Evolutionary conservation across 768 basidiomycete genomes (phyloP).

Genomic region (Panaeolus cyanescens): DNA sequence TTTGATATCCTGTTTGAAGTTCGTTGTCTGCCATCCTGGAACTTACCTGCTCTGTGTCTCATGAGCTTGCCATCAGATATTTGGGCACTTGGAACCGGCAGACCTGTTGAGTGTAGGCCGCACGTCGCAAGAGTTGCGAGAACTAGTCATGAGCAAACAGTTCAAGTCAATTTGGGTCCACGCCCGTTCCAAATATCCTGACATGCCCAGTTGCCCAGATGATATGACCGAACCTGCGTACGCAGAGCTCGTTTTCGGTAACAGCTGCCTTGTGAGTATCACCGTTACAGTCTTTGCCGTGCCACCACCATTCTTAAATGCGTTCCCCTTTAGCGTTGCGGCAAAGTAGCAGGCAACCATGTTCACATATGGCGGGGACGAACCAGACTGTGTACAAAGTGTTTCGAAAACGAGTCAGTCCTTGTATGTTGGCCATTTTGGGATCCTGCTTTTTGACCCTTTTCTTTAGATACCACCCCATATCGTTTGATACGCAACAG

Average conservation of each 20-base stretch:
- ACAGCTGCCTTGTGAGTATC: neutral
- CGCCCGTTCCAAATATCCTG: conserved; percentile 13
- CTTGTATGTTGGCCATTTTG: neutral
- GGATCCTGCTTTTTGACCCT: neutral
- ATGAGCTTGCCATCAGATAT: conserved; percentile 12
- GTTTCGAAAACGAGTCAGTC: neutral
- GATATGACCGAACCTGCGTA: conserved; percentile 28
- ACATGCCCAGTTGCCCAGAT: conserved; percentile 22
- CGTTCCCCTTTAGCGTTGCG: neutral
- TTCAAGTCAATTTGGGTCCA: conserved; percentile 23
- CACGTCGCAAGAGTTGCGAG: conserved; percentile 11
- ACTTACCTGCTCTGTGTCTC: neutral
- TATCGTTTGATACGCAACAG: too few species aligned
- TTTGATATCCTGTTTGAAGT: conserved; percentile 32
- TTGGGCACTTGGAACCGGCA: conserved; percentile 10
- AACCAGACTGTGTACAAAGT: neutral
- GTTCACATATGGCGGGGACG: neutral
- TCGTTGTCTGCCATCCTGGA: neutral
- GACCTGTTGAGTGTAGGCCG: conserved; percentile 17
- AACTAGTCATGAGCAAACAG: conserved; percentile 10
- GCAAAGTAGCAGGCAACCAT: neutral
- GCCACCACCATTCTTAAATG: neutral
- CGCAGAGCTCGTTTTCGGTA: conserved; percentile 9
- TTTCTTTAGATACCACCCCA: neutral
- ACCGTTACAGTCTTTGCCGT: neutral